phyloP scores from a whole-genome alignment of 306 rosid genomes.

The Dicorynia guianensis region DNA sequence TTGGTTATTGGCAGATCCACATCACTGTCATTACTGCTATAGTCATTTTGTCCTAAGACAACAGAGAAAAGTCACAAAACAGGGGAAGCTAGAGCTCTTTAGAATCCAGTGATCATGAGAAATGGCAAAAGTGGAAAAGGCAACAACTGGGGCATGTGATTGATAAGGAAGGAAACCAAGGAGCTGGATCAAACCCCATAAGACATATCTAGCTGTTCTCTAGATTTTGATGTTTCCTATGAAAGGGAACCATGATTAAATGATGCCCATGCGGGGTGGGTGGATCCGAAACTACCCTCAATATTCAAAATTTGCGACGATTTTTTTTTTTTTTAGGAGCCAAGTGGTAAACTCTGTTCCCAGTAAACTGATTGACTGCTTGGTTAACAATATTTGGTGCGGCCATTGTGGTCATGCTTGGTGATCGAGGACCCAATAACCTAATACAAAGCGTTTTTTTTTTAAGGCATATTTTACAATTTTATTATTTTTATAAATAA shows the following conservation, averaged over 20 bases:
- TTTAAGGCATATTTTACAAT: no score
- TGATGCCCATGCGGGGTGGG: neutral
- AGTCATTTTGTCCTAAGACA: no score
- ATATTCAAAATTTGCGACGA: slow-evolving; percentile 46
- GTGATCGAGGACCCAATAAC: neutral
- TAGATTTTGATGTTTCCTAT: slow-evolving; percentile 47
- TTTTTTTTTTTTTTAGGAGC: neutral
- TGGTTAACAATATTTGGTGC: neutral
- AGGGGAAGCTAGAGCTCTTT: neutral
- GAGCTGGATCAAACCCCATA: neutral
- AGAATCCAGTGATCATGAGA: neutral
- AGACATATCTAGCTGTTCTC: slow-evolving; percentile 33
- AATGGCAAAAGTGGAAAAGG: neutral
- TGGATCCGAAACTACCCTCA: neutral
- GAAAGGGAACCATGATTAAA: neutral
- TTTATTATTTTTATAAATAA: no score
- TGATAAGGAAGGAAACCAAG: slow-evolving; percentile 7
- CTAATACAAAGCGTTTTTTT: neutral
- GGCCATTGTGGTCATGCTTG: neutral
- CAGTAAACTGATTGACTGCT: neutral
- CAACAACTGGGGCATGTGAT: neutral
- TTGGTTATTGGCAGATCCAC: no score
- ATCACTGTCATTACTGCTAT: no score
- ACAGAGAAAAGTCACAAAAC: neutral
- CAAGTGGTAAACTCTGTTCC: slow-evolving; percentile 26